Conservation (phyloP, 2,329 filamentous ascomycete genomes). For the Coniochaeta ligniaria region DNA sequence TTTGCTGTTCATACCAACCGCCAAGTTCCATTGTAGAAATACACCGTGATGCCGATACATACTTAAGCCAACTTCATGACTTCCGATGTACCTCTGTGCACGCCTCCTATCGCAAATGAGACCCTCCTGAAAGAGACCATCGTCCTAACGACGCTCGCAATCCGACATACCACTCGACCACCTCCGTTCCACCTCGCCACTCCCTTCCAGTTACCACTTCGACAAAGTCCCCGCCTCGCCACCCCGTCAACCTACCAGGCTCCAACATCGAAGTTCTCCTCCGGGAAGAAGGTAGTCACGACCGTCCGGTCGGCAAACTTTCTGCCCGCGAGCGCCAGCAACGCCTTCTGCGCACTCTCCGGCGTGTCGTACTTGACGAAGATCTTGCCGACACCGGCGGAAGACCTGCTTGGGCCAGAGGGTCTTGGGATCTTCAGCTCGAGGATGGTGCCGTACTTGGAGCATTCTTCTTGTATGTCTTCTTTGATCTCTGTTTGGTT, state of each 20-base stretch:
- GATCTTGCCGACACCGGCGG: constrained; percentile 91
- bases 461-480: constrained; percentile 87
- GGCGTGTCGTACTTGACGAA: constrained; percentile 84
- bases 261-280: constrained; percentile 93
- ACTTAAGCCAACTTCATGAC: not conserved
- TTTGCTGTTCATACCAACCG: not conserved
- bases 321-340: constrained; percentile 83
- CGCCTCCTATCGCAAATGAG: not conserved
- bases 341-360: constrained; percentile 74
- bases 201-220: not conserved
- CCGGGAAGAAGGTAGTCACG: constrained; percentile 92
- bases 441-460: constrained; percentile 78
- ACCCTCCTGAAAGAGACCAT: not conserved
- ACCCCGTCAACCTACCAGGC: constrained; percentile 58
- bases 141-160: not conserved
- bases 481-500: constrained; percentile 78
- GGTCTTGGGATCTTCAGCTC: constrained; percentile 93
- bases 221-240: not conserved
- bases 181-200: not conserved
- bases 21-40: not conserved
- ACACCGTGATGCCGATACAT: not conserved
- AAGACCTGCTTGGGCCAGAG: constrained; percentile 72
- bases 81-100: not conserved
- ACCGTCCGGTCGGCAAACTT: constrained; percentile 97
- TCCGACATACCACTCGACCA: not conserved